Percentiles rank a stretch among this genome's conserved stretches.
Conservation (phyloP, 305 asterid genomes). For the Fraxinus xanthoxyloides region DNA sequence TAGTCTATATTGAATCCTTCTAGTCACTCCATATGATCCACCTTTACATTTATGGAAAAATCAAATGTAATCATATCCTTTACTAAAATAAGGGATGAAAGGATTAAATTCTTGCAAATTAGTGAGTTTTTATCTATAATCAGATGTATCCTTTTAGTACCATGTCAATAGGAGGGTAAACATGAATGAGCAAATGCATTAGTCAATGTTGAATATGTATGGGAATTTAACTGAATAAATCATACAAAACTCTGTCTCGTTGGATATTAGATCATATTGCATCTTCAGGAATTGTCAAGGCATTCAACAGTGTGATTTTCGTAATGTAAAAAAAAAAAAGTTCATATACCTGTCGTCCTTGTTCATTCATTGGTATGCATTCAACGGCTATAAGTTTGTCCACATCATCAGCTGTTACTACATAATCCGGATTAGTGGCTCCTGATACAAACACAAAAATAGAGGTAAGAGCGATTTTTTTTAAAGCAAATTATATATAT, state of each 20-base stretch:
- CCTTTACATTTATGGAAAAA: background rate
- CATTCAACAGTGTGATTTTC: background rate
- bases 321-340: background rate
- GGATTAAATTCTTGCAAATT: background rate
- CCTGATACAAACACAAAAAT: slow-evolving; percentile 42
- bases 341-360: slow-evolving; percentile 72
- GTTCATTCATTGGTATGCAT: slow-evolving; percentile 99
- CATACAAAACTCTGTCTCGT: background rate
- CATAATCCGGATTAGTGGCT: slow-evolving; percentile 95
- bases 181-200: background rate
- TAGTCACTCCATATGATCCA: background rate
- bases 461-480: background rate
- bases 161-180: background rate
- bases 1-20: background rate
- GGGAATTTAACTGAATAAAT: background rate
- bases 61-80: background rate
- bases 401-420: slow-evolving; percentile 94
- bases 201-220: background rate
- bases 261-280: background rate
- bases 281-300: background rate
- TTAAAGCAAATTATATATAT: slow-evolving; percentile 7
- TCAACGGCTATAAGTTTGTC: slow-evolving; percentile 94
- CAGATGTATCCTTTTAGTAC: background rate
- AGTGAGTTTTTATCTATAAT: background rate
- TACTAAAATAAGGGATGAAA: background rate